Conservation (phyloP, 768 basidiomycete species). For the Candolleomyces eurysporus region DNA sequence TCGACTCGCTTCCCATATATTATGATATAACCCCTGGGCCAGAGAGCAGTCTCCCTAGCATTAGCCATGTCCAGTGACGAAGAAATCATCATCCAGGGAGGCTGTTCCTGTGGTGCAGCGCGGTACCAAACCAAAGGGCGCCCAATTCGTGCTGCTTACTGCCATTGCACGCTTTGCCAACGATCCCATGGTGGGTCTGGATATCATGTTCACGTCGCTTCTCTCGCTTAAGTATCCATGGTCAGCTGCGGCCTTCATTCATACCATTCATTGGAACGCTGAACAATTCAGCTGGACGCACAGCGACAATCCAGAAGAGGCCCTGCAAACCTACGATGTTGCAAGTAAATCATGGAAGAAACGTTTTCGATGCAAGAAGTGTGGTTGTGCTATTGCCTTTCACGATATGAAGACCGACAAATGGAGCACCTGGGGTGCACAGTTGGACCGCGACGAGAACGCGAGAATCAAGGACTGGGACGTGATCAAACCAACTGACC, state of each 20-base stretch:
- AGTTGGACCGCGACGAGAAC: slow-evolving; percentile 50
- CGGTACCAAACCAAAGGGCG: slow-evolving; percentile 45
- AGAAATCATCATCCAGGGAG: slow-evolving; percentile 27
- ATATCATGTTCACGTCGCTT: not conserved
- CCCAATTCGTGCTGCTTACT: slow-evolving; percentile 59
- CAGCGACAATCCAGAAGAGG: slow-evolving; percentile 26
- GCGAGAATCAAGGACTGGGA: slow-evolving; percentile 55
- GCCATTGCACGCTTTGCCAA: slow-evolving; percentile 73
- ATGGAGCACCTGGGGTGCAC: slow-evolving; percentile 59
- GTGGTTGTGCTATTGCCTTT: slow-evolving; percentile 54
- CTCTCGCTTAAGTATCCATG: not conserved
- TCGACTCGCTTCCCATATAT: not conserved
- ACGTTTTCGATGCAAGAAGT: slow-evolving; percentile 60
- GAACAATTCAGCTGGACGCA: slow-evolving; percentile 56
- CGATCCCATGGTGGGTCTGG: slow-evolving; percentile 45
- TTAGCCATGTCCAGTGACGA: not conserved
- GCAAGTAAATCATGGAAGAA: slow-evolving; percentile 56
- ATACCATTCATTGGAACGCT: slow-evolving; percentile 55
- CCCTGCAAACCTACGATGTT: slow-evolving; percentile 47
- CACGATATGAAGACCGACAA: slow-evolving; percentile 46
- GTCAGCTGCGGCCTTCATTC: slow-evolving; percentile 59
- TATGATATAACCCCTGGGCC: not conserved
- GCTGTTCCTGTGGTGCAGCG: slow-evolving; percentile 58
- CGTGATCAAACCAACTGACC: slow-evolving; percentile 55
- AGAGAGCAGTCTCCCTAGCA: not conserved